phyloP scores from a whole-genome alignment of 140 eudicot genomes.

The Ambrosia hybrid region DNA sequence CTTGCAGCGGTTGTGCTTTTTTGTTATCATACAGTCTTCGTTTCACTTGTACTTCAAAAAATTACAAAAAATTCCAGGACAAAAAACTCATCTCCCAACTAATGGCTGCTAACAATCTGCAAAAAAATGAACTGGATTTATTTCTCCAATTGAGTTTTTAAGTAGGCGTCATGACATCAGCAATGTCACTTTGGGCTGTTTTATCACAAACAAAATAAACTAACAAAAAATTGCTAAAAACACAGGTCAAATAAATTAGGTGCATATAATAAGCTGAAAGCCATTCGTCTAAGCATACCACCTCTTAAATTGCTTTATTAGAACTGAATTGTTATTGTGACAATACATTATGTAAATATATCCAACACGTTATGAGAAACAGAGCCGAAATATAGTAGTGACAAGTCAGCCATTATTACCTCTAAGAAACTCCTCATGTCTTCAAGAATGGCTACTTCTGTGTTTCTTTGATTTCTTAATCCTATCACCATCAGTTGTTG shows the following conservation, averaged over 20 bases:
- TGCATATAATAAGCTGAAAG: no score
- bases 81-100: background rate
- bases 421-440: background rate
- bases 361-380: background rate
- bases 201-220: background rate
- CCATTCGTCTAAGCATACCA: background rate
- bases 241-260: no score
- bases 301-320: background rate
- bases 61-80: background rate
- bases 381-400: background rate
- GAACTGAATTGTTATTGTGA: background rate
- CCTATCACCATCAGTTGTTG: background rate
- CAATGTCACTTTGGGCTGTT: background rate
- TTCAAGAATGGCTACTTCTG: conserved; percentile 2
- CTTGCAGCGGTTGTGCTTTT: background rate
- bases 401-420: conserved; percentile 3
- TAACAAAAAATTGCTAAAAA: background rate
- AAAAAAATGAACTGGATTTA: background rate
- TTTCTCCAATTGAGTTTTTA: background rate
- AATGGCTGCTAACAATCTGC: background rate
- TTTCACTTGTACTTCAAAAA: background rate
- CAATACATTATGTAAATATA: background rate
- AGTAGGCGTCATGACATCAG: background rate
- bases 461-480: conserved; percentile 19
- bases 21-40: background rate